Evolutionary conservation across 306 rosid genomes (phyloP).

Genomic region (Citrullus colocynthis): DNA sequence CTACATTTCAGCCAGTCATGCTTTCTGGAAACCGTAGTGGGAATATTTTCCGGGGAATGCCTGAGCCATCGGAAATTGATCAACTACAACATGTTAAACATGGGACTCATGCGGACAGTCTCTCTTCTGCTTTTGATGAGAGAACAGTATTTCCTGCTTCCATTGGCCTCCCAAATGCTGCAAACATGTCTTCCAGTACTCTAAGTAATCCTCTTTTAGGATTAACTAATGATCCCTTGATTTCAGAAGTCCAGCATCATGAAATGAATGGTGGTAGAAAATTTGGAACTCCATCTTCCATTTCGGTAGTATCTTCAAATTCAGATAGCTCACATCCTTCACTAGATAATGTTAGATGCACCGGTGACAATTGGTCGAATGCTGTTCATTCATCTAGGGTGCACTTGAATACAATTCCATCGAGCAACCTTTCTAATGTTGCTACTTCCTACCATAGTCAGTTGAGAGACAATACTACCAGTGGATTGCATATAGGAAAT

Average conservation of each 20-base stretch:
- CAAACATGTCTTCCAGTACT: slow-evolving; percentile 19
- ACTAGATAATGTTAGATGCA: slow-evolving; percentile 37
- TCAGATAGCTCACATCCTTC: slow-evolving; percentile 34
- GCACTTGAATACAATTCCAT: slow-evolving; percentile 33
- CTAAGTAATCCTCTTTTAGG: slow-evolving; percentile 23
- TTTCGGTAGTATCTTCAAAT: slow-evolving; percentile 30
- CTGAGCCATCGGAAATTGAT: slow-evolving; percentile 35
- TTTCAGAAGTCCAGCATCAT: slow-evolving; percentile 26
- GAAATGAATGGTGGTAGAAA: slow-evolving; percentile 31
- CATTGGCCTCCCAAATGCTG: slow-evolving; percentile 33
- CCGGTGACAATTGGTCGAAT: slow-evolving; percentile 41
- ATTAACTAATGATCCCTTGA: slow-evolving; percentile 26
- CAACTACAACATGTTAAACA: slow-evolving; percentile 11
- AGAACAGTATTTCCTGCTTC: slow-evolving; percentile 34
- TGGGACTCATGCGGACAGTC: slow-evolving; percentile 20
- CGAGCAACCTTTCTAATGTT: slow-evolving; percentile 29
- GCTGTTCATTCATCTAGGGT: slow-evolving; percentile 44
- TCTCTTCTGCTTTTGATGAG: slow-evolving; percentile 26
- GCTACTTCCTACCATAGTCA: slow-evolving; percentile 16
- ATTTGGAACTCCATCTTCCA: slow-evolving; percentile 32
- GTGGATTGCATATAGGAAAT: slow-evolving; percentile 29
- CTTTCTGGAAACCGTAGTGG: slow-evolving; percentile 38
- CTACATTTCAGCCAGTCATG: slow-evolving; percentile 30
- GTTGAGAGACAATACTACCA: slow-evolving; percentile 24
- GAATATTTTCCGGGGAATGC: slow-evolving; percentile 39